Evolutionary conservation across 345 rosid species (phyloP), one percentile per base, ranked within the genome.

Genomic region (Pugionium dolabratum): DNA sequence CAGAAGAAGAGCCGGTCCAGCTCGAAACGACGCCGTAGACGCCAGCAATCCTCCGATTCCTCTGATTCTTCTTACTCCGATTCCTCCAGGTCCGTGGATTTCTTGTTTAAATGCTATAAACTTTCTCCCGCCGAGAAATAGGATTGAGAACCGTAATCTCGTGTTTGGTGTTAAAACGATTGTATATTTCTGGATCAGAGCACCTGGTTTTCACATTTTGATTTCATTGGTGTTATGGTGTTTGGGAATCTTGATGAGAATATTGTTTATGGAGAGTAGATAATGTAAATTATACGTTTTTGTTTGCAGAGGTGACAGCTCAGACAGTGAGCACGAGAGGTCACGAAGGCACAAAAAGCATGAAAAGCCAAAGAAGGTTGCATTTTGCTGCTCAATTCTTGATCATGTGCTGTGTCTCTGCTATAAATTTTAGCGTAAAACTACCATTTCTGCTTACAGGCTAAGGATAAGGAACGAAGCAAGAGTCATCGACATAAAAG

Each of bases 281-380:
- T 18, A 18, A 18, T 18, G 18, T 18, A 18, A 18, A 18, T 18
- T 50, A 7, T 29, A 46, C 40, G 63, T 57, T 28, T 53, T 65
- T 72, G 6, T 55, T 7, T 51, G 73, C 71, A 81, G 85, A 53
- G 70, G 69, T 39, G 72, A 80, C 52, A 55, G 79, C 63, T 79
- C 96, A 7, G 95, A 82, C 43, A 72, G 90, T 55, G 95, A 84
- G 76, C 83, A 64, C 29, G 93, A 86, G 68, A 40, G 73, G 25
- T 83, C 86, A 34, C 85, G 79, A 85, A 94, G 70, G 84, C 95
- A 66, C 71, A 90, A 81, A 82, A 90, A 81, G 75, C 84, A 73
- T 71, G 96, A 83, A 41, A 83, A 67, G 77, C 66, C 72, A 25
- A 94, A 85, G 85, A 94, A 88, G 99, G 99, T 94, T 7, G 1